Evolutionary conservation across 805 yeast genomes (phyloP).

Genomic region (Myxozyma kluyveri): DNA sequence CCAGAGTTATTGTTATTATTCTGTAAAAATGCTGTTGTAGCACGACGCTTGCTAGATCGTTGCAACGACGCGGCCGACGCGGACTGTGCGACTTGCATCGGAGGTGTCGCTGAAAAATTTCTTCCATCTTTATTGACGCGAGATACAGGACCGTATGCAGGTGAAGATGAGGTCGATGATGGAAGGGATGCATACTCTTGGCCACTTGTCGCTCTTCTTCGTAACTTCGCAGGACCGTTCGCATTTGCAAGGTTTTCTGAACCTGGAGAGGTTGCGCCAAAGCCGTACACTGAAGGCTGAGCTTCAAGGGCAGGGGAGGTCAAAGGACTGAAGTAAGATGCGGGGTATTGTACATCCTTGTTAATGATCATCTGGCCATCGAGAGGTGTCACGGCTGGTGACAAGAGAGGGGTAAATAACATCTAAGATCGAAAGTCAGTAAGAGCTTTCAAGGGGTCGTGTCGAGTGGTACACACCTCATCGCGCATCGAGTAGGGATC

Average conservation of each 20-base stretch:
- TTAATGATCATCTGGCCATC: constrained; percentile 36
- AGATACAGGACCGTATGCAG: constrained; percentile 5
- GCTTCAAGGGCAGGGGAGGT: constrained; percentile 33
- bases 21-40: constrained; percentile 16
- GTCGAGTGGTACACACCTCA: constrained; percentile 8
- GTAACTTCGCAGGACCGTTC: constrained; percentile 5
- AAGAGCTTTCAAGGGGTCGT: no score
- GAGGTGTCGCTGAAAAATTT: background rate
- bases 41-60: constrained; percentile 26
- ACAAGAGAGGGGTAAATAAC: constrained; percentile 66
- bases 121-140: background rate
- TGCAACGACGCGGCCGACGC: background rate
- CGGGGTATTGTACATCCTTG: constrained; percentile 13
- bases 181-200: background rate
- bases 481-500: constrained; percentile 19
- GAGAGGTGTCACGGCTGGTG: constrained; percentile 71
- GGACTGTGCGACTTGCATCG: background rate
- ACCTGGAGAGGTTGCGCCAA: constrained; percentile 8
- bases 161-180: constrained; percentile 9
- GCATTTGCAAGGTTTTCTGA: background rate
- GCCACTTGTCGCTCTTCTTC: constrained; percentile 9
- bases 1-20: background rate
- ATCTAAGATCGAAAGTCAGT: constrained; percentile 2
- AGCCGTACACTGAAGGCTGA: constrained; percentile 13
- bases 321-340: constrained; percentile 29